Evolutionary conservation across 2,329 filamentous ascomycete genomes (phyloP), one percentile per base, ranked within the genome.

Genomic region (Colletotrichum cuscutae): DNA sequence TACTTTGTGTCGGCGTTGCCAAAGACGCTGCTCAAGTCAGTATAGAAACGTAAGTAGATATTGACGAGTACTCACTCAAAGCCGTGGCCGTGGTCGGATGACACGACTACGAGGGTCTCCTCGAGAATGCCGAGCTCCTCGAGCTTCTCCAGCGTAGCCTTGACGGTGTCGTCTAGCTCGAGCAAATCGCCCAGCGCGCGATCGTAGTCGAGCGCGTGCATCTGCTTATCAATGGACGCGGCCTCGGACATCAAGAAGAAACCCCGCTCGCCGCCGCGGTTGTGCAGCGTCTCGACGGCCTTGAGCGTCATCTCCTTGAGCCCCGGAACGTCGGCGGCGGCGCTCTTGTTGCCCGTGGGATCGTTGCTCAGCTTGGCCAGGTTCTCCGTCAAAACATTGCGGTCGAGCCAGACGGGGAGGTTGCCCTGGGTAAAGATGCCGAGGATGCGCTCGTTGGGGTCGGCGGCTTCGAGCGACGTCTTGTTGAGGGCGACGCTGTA

Each of bases 301-400:
- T 97, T 97, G 77, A 95, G 86, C 0, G 94, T 95, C 94, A 97
- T 97, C 57, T 97, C 93, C 84, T 95, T 96, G 63, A 97, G 90
- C 5, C 94, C 94, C 0, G 94, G 94, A 32, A 96, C 90, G 78
- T 97, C 94, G 8, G 88, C 86, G 5, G 94, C 94, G 53, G 92
- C 85, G 19, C 84, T 85, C 54, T 88, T 86, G 74, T 87, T 87
- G 63, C 94, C 94, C 12, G 89, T 86, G 1, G 94, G 94, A 77
- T 92, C 88, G 81, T 95, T 94, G 71, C 88, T 88, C 74, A 92
- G 87, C 58, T 82, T 86, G 76, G 87, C 84, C 28, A 96, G 85
- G 83, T 96, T 95, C 28, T 91, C 84, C 11, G 85, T 89, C 86
- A 94, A 97, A 76, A 97, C 87, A 77, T 97, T 95, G 76, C 94